These are phyloP conservation scores for Solanum raphanifolium DNA, from an alignment of 257 asterid genomes.

Conservation along the genomic window DNA sequence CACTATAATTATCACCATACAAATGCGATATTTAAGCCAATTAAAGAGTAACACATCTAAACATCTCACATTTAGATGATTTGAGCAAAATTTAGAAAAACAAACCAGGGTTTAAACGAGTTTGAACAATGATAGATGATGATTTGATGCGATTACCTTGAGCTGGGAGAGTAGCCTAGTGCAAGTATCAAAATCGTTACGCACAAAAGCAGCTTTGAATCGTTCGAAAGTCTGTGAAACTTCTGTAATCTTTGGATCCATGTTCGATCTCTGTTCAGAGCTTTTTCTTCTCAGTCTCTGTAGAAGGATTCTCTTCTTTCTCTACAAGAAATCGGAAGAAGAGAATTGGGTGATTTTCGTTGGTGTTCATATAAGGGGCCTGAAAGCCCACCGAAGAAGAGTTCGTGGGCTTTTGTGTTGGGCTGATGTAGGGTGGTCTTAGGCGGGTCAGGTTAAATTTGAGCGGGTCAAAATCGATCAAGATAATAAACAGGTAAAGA, in stretches of 20 bases:
- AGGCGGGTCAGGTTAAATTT: no score
- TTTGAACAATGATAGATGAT: background rate
- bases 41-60: background rate
- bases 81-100: background rate
- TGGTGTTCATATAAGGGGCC: background rate
- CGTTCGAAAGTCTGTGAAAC: conserved; percentile 60
- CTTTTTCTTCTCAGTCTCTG: background rate
- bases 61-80: background rate
- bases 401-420: background rate
- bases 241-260: conserved; percentile 70
- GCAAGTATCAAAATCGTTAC: conserved; percentile 66
- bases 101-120: background rate
- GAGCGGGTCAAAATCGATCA: background rate
- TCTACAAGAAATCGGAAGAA: background rate
- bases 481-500: no score
- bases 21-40: background rate
- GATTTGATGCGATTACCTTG: conserved; percentile 37
- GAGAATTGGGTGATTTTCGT: background rate
- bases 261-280: conserved; percentile 5
- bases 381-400: background rate
- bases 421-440: background rate
- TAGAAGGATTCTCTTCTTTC: background rate
- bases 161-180: conserved; percentile 57
- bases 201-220: conserved; percentile 59
- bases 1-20: background rate